Percentiles rank a stretch among this genome's conserved stretches.
These are phyloP conservation scores for Hermanozyma aechmeae DNA, from an alignment of 805 yeast species.

Conservation along the genomic window DNA sequence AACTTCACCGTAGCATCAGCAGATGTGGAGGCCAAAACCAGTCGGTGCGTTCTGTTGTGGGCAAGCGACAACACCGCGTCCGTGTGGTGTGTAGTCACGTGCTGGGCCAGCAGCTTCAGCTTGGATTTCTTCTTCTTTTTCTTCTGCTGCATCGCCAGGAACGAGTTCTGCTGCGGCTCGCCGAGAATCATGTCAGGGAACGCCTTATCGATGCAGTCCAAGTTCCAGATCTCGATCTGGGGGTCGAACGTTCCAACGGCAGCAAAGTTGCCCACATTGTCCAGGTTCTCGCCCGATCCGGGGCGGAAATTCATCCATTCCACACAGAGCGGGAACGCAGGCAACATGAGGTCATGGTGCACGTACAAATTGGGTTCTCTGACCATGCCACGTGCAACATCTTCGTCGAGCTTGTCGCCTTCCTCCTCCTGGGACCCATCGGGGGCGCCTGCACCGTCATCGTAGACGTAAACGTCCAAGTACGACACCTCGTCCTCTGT, in stretches of 20 bases:
- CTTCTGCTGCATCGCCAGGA: conserved; percentile 30
- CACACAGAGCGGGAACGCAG: conserved; percentile 92
- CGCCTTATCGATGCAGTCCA: conserved; percentile 86
- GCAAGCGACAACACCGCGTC: conserved; percentile 88
- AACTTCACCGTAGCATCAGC: conserved; percentile 92
- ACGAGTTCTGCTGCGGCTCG: conserved; percentile 44
- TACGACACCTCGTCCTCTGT: conserved; percentile 94
- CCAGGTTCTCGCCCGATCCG: conserved; percentile 19
- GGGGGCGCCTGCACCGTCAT: conserved; percentile 86
- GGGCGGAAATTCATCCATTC: conserved; percentile 88
- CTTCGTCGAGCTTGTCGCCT: conserved; percentile 59
- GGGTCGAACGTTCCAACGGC: conserved; percentile 98
- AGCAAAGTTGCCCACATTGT: conserved; percentile 76
- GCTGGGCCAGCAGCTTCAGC: conserved; percentile 38
- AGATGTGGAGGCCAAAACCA: conserved; percentile 85
- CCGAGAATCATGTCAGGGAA: conserved; percentile 93
- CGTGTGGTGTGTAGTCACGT: conserved; percentile 70
- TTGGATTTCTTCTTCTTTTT: conserved; percentile 45
- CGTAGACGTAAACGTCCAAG: conserved; percentile 89
- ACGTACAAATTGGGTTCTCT: conserved; percentile 77
- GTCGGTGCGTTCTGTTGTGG: conserved; percentile 73
- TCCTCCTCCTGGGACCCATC: conserved; percentile 57
- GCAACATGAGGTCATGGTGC: conserved; percentile 95
- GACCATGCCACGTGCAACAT: conserved; percentile 61
- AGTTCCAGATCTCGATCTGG: conserved; percentile 93